Evolutionary conservation across 306 rosid genomes (phyloP).

Genomic region (Leucaena leucocephala): DNA sequence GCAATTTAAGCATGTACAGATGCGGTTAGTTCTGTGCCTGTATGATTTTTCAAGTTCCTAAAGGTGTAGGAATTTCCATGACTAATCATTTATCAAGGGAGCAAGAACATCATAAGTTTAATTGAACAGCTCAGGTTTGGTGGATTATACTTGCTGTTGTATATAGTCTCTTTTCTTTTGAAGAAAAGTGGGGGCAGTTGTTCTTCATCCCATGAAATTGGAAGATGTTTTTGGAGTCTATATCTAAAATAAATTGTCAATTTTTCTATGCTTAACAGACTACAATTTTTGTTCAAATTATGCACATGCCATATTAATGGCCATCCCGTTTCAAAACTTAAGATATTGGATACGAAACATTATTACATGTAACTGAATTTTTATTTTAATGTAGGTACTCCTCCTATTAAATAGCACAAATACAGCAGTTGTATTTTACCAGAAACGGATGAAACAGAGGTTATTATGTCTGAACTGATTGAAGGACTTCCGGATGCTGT

Average conservation of each 20-base stretch:
- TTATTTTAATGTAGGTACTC: slow-evolving; percentile 44
- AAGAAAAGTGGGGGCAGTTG: background rate
- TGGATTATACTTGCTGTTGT: slow-evolving; percentile 11
- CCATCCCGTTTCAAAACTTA: background rate
- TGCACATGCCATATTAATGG: background rate
- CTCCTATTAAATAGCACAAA: slow-evolving; percentile 32
- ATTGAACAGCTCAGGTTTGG: slow-evolving; percentile 16
- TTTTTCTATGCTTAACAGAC: slow-evolving; percentile 5
- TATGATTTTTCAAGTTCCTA: slow-evolving; percentile 14
- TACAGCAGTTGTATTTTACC: slow-evolving; percentile 34
- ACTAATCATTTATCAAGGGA: background rate
- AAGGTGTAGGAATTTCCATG: slow-evolving; percentile 3
- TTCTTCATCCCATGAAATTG: background rate
- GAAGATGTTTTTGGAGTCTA: background rate
- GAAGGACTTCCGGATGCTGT: slow-evolving; percentile 97
- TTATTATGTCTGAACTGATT: slow-evolving; percentile 87
- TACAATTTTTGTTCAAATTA: background rate
- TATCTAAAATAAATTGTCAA: background rate
- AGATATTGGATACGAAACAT: slow-evolving; percentile 29
- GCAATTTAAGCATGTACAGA: background rate
- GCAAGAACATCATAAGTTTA: background rate
- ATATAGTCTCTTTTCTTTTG: background rate
- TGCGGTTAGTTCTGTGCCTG: background rate
- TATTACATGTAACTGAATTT: background rate
- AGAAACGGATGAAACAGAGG: slow-evolving; percentile 55